These are phyloP conservation scores for Syzygium grande DNA, from an alignment of 345 rosid genomes.

Conservation along the genomic window DNA sequence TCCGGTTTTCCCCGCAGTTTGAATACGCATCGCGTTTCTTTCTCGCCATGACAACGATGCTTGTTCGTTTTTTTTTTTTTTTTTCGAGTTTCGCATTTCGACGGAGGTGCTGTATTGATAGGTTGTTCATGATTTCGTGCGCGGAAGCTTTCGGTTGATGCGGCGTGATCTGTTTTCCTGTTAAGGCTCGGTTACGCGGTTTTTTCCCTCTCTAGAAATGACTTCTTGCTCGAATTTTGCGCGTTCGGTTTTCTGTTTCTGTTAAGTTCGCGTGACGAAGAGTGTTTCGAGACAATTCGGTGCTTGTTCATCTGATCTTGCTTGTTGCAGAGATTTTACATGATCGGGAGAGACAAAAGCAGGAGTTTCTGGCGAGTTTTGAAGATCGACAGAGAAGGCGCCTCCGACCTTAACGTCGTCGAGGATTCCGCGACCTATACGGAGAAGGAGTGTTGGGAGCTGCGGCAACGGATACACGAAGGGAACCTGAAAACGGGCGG, in stretches of 20 bases:
- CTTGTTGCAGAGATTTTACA: slow-evolving; percentile 63
- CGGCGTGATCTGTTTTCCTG: neutral
- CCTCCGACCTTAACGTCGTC: slow-evolving; percentile 51
- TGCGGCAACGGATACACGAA: slow-evolving; percentile 63
- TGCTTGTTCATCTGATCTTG: neutral
- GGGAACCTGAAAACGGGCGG: slow-evolving; percentile 85
- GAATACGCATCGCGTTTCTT: neutral
- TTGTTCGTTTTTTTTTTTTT: neutral
- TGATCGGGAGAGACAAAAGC: slow-evolving; percentile 79
- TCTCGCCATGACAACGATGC: neutral
- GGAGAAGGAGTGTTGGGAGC: slow-evolving; percentile 57
- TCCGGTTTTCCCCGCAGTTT: neutral
- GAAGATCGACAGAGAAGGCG: slow-evolving; percentile 73
- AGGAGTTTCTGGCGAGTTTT: slow-evolving; percentile 61
- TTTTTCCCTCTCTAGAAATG: neutral
- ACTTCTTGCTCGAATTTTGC: neutral
- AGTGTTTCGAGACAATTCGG: neutral
- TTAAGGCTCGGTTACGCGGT: neutral
- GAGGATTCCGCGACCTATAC: slow-evolving; percentile 63
- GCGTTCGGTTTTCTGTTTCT: neutral
- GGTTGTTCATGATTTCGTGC: neutral
- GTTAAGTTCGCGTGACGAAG: neutral
- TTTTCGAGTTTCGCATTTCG: neutral
- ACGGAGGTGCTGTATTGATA: neutral
- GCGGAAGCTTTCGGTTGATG: neutral